phyloP scores from a whole-genome alignment of 257 asterid genomes.

The Cruciata laevipes region DNA sequence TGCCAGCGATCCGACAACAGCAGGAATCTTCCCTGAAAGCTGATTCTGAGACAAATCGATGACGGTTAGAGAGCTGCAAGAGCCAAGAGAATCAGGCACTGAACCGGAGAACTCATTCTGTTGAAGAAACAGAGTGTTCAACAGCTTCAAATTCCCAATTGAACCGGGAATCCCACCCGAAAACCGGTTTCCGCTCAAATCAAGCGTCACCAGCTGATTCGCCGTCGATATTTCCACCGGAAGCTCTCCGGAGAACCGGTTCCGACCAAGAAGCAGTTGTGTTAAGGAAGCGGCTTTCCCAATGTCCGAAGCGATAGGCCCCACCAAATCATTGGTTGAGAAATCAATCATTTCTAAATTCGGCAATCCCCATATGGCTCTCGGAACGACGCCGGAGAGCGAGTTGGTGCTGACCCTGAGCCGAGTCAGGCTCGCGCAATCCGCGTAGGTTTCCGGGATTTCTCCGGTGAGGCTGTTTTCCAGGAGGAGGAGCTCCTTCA shows the following conservation, averaged over 20 bases:
- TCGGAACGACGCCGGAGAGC: conserved; percentile 65
- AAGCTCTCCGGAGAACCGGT: conserved; percentile 49
- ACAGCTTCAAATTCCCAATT: conserved; percentile 50
- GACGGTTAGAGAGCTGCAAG: conserved; percentile 46
- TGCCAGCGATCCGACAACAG: conserved; percentile 44
- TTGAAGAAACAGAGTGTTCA: conserved; percentile 41
- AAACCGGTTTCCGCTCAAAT: conserved; percentile 51
- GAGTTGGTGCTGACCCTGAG: conserved; percentile 56
- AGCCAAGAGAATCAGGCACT: conserved; percentile 62
- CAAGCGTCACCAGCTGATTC: conserved; percentile 38
- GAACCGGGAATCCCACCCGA: conserved; percentile 51
- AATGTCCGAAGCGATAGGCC: conserved; percentile 51
- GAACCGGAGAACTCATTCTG: conserved; percentile 53
- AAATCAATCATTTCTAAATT: conserved; percentile 42
- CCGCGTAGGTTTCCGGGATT: conserved; percentile 59
- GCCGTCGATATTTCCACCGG: conserved; percentile 50
- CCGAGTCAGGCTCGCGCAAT: conserved; percentile 47
- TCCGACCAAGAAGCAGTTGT: conserved; percentile 38
- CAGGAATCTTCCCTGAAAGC: conserved; percentile 55
- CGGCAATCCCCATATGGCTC: conserved; percentile 76
- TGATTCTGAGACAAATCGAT: conserved; percentile 60
- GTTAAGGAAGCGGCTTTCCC: conserved; percentile 48
- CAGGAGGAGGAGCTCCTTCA: conserved; percentile 46
- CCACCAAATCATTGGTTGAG: conserved; percentile 45
- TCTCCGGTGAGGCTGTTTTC: conserved; percentile 66